phyloP scores from a whole-genome alignment of 2,329 filamentous ascomycete genomes.

The Aquanectria penicillioides region DNA sequence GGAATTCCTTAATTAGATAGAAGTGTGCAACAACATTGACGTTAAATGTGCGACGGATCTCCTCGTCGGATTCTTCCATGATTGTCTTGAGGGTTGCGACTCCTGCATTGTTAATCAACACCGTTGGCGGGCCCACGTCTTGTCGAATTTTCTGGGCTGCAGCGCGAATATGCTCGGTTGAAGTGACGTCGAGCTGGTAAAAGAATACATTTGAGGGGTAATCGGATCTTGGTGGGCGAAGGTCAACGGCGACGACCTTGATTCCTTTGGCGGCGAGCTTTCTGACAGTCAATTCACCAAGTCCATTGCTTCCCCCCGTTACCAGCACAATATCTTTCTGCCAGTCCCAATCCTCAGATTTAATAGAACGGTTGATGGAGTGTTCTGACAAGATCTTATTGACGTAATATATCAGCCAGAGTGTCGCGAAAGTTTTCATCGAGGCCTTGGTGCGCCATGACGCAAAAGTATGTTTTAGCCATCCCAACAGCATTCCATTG shows the following conservation, averaged over 20 bases:
- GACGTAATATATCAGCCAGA: too few species aligned
- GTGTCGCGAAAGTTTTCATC: too few species aligned
- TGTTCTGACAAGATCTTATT: too few species aligned
- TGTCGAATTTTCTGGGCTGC: neutral
- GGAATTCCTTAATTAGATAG: conserved; percentile 68
- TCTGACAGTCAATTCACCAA: neutral
- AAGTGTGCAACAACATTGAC: conserved; percentile 74
- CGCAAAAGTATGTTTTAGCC: too few species aligned
- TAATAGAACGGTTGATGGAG: neutral
- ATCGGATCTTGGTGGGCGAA: neutral
- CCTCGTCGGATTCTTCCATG: neutral
- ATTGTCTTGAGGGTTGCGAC: neutral
- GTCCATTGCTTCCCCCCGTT: conserved; percentile 1
- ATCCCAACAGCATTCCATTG: too few species aligned
- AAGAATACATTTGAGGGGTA: neutral
- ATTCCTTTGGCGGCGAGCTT: neutral
- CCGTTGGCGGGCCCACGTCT: neutral
- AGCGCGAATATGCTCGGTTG: neutral
- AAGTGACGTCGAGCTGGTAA: conserved; percentile 10
- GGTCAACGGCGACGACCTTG: conserved; percentile 1
- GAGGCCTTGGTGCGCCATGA: too few species aligned
- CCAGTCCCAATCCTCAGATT: neutral
- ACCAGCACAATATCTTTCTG: conserved; percentile 3
- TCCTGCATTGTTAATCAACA: conserved; percentile 12
- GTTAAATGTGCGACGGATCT: conserved; percentile 50